Evolutionary conservation across 202 grass and related monocot species (phyloP), one percentile per base, ranked within the genome.

Genomic region (Carex arenaria): DNA sequence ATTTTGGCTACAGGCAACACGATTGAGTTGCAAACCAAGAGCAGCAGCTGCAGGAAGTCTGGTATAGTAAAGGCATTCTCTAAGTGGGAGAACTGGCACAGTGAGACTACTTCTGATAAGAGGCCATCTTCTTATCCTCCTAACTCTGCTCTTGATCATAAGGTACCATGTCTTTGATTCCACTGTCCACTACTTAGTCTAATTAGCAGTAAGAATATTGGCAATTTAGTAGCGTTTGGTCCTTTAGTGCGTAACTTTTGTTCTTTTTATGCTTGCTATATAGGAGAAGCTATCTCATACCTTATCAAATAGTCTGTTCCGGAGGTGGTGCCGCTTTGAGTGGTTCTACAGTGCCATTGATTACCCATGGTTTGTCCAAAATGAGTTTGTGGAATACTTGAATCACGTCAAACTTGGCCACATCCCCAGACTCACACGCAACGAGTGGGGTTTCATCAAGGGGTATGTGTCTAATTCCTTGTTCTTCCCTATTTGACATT

Each of bases 301-400:
- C 75, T 86, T 99, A 68, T 96, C 93, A 80, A 95, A 91, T 85
- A 87, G 88, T 85, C 85, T 99, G 34, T 87, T 96, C 51, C 89
- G 88, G 55, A 89, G 93, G 87, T 99, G 96, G 96, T 99, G 91
- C 89, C 86, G 81, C 72, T 99, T 86, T 89, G 96, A 99, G 81
- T 99, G 96, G 96, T 99, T 99, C 82, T 99, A 99, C 17, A 92
- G 93, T 89, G 89, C 93, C 80, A 89, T 99, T 72, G 93, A 99
- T 86, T 99, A 92, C 85, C 93, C 96, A 20, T 99, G 93, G 93
- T 99, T 99, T 96, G 89, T 87, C 9, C 93, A 94, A 80, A 94
- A 91, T 89, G 96, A 96, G 84, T 99, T 99, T 92, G 93, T 99
- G 4, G 96, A 96, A 82, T 99, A 93, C 77, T 87, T 99, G 73